Percentiles rank a stretch among this genome's conserved stretches.
Evolutionary conservation across 2,329 filamentous ascomycete species (phyloP).

Genomic region (Beauveria australis): DNA sequence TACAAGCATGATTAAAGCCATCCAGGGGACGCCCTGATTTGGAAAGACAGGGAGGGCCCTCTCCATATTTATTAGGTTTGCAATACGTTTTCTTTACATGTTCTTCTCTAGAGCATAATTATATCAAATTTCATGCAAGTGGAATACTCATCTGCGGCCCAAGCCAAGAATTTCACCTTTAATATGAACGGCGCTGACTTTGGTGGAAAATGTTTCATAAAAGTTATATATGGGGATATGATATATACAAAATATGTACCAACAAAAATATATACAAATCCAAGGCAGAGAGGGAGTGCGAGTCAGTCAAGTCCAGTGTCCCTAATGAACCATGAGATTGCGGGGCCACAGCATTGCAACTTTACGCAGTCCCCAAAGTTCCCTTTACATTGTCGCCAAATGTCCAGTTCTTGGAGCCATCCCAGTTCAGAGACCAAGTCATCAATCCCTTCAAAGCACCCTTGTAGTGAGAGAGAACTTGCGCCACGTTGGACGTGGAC

Average conservation of each 20-base stretch:
- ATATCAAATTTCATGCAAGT: too few relatives aligned
- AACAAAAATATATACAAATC: neutral
- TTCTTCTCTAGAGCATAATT: neutral
- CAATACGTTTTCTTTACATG: neutral
- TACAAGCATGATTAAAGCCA: neutral
- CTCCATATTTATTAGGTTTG: neutral
- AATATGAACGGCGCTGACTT: too few relatives aligned
- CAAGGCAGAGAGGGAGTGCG: too few relatives aligned
- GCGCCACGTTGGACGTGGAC: conserved; percentile 20
- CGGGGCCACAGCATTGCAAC: neutral
- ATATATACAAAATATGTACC: neutral
- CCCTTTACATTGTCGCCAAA: conserved; percentile 24
- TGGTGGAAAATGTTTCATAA: neutral
- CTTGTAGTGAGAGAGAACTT: conserved; percentile 24
- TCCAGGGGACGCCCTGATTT: neutral
- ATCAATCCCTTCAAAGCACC: conserved; percentile 26
- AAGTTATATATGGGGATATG: neutral
- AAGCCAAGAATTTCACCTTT: too few relatives aligned
- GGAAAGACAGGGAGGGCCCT: neutral
- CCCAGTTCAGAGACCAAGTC: conserved; percentile 31
- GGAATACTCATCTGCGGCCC: too few relatives aligned
- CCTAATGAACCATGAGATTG: neutral
- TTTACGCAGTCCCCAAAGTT: neutral
- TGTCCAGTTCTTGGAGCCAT: conserved; percentile 26
- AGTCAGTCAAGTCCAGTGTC: neutral